phyloP scores from a whole-genome alignment of 1,284 basidiomycete species.

The Phlebopus sp. region DNA sequence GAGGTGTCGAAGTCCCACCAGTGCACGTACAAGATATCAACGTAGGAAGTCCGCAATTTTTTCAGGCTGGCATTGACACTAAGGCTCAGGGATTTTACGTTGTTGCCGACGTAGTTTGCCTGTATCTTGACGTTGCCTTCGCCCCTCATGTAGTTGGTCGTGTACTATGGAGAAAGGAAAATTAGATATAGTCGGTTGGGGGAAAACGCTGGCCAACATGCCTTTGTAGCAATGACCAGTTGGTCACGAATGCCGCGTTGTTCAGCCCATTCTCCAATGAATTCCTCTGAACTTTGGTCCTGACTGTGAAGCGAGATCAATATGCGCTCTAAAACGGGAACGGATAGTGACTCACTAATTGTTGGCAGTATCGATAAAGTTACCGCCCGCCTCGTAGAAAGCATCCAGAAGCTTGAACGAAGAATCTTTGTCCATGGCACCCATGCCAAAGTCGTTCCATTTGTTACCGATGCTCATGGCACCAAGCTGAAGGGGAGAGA shows the following conservation, averaged over 20 bases:
- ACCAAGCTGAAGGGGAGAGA: conserved; percentile 52
- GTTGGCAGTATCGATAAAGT: conserved; percentile 57
- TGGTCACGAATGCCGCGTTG: conserved; percentile 49
- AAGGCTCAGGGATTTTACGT: conserved; percentile 31
- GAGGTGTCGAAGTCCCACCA: conserved; percentile 44
- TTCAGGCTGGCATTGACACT: conserved; percentile 38
- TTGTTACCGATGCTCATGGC: conserved; percentile 52
- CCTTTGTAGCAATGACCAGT: conserved; percentile 53
- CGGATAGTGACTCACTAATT: conserved; percentile 33
- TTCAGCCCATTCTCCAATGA: conserved; percentile 60
- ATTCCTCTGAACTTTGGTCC: conserved; percentile 47
- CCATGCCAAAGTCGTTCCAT: conserved; percentile 33
- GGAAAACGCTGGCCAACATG: conserved; percentile 19
- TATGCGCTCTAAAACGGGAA: no score
- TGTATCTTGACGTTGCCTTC: conserved; percentile 22
- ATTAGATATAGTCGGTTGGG: not conserved
- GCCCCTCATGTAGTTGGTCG: conserved; percentile 28
- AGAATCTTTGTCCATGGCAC: conserved; percentile 43
- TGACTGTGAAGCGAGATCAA: conserved; percentile 34
- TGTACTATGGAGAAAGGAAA: conserved; percentile 24
- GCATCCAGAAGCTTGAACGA: conserved; percentile 50
- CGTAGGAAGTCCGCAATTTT: conserved; percentile 44
- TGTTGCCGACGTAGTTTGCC: conserved; percentile 37
- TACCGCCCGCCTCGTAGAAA: conserved; percentile 47
- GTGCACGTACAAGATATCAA: conserved; percentile 44